Conservation (phyloP, 164 flowering plant species). For the Taxillus chinensis region DNA sequence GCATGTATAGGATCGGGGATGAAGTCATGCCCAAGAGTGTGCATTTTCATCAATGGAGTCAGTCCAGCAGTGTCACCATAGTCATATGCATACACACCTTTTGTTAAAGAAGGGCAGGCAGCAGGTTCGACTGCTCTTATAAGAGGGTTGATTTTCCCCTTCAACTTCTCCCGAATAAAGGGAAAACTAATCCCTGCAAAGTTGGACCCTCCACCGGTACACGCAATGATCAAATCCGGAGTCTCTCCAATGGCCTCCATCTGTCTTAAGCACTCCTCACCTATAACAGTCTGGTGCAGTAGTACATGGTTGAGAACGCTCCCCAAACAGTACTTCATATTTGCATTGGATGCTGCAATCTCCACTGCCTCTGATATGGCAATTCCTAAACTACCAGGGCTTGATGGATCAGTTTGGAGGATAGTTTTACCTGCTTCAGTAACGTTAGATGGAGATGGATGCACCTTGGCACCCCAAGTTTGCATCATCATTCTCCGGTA, state of each 20-base stretch:
- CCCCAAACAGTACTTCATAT: conserved; percentile 85
- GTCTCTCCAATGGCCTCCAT: conserved; percentile 87
- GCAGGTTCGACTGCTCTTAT: conserved; percentile 87
- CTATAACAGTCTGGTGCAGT: conserved; percentile 89
- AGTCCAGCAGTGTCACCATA: conserved; percentile 91
- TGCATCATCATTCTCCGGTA: conserved; percentile 94
- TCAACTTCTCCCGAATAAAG: conserved; percentile 77
- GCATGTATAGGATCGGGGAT: conserved; percentile 97
- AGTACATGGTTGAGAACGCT: conserved; percentile 94
- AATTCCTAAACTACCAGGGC: conserved; percentile 91
- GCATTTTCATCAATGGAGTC: conserved; percentile 99
- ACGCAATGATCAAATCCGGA: conserved; percentile 88
- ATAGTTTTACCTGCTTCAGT: conserved; percentile 69
- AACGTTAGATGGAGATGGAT: conserved; percentile 80
- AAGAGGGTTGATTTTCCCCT: conserved; percentile 69
- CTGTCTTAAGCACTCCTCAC: conserved; percentile 88
- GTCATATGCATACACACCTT: conserved; percentile 89
- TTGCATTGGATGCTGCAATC: conserved; percentile 58
- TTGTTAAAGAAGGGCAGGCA: conserved; percentile 91
- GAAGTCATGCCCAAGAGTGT: conserved; percentile 94
- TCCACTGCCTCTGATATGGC: conserved; percentile 98
- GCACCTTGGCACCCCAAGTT: conserved; percentile 97
- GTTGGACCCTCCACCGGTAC: conserved; percentile 96
- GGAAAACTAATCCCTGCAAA: conserved; percentile 90
- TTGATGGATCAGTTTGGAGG: conserved; percentile 56